Evolutionary conservation across 441 rosid species (phyloP).

Genomic region (Bruguiera hainesii): DNA sequence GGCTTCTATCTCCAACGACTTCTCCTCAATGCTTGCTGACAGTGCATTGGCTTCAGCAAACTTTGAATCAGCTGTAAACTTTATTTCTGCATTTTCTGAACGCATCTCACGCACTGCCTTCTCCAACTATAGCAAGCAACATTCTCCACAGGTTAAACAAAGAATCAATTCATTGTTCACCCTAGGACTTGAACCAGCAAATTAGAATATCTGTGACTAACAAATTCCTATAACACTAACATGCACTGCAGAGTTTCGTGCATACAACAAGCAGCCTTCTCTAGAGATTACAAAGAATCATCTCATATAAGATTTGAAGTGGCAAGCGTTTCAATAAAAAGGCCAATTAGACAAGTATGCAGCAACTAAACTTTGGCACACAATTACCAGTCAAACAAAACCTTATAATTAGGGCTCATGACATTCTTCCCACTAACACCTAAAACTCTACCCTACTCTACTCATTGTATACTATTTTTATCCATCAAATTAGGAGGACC

Average conservation of each 20-base stretch:
- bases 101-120: slow-evolving; percentile 83
- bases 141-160: slow-evolving; percentile 13
- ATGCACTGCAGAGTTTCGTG: neutral
- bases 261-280: neutral
- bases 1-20: slow-evolving; percentile 79
- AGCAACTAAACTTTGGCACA: neutral
- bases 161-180: neutral
- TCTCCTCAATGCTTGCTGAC: slow-evolving; percentile 69
- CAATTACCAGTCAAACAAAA: neutral
- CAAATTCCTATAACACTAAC: neutral
- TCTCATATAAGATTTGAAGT: neutral
- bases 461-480: too few species aligned
- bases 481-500: too few species aligned
- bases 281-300: neutral
- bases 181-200: too few species aligned
- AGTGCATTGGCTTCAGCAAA: slow-evolving; percentile 87
- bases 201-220: neutral
- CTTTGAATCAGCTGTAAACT: slow-evolving; percentile 86
- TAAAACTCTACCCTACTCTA: too few species aligned
- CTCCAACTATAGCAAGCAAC: slow-evolving; percentile 58
- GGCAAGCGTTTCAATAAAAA: neutral
- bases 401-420: neutral
- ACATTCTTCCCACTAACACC: too few species aligned
- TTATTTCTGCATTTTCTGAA: slow-evolving; percentile 81
- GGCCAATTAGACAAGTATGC: neutral